Evolutionary conservation across 305 asterid genomes (phyloP).

Genomic region (Fraxinus nigra): DNA sequence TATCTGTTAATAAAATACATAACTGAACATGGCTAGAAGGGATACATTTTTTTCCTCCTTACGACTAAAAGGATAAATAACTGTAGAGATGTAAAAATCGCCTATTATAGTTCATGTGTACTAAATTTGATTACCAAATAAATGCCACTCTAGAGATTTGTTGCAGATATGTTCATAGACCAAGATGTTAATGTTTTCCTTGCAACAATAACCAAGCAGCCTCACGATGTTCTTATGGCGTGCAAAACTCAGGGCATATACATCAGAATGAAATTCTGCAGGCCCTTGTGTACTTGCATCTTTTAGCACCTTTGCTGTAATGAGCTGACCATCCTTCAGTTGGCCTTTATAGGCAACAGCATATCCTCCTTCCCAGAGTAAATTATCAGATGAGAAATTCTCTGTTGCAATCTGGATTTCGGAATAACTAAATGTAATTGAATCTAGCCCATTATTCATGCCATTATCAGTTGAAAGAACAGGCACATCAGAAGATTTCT

Average conservation of each 20-base stretch:
- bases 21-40: not conserved
- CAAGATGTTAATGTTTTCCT: conserved; percentile 49
- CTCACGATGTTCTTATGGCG: conserved; percentile 64
- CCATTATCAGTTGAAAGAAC: conserved; percentile 41
- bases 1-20: conserved; percentile 24
- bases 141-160: conserved; percentile 70
- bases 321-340: conserved; percentile 54
- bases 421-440: conserved; percentile 49
- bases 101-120: not conserved
- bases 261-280: conserved; percentile 49
- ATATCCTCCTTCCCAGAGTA: conserved; percentile 64
- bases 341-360: conserved; percentile 61
- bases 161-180: conserved; percentile 64
- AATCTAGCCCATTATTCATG: conserved; percentile 34
- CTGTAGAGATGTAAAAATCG: not conserved
- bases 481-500: conserved; percentile 27
- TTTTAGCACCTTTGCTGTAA: conserved; percentile 58
- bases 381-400: conserved; percentile 52
- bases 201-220: conserved; percentile 64
- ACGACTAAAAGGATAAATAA: not conserved
- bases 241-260: conserved; percentile 45
- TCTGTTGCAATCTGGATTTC: conserved; percentile 59
- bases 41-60: not conserved
- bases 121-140: conserved; percentile 53
- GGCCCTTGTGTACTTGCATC: conserved; percentile 48